A percentile compares a stretch with the other conserved stretches of the same genome.
Evolutionary conservation across 495 filamentous ascomycete species (phyloP).

Genomic region (Penicillium bialowiezense): DNA sequence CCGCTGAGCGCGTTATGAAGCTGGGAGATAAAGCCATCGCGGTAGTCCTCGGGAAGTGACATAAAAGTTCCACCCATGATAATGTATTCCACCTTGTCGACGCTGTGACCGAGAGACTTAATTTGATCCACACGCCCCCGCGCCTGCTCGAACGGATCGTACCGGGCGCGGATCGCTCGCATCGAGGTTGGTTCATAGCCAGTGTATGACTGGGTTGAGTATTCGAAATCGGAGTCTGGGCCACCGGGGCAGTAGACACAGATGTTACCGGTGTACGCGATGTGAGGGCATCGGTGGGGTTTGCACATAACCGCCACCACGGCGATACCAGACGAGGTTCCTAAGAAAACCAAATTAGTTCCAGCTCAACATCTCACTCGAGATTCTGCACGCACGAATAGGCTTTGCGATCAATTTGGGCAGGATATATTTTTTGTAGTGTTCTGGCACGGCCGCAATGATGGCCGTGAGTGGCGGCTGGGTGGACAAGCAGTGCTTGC

Average conservation of each 20-base stretch:
- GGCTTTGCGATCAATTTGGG: conserved; percentile 95
- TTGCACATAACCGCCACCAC: conserved; percentile 99
- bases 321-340: conserved; percentile 94
- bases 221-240: conserved; percentile 97
- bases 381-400: conserved; percentile 59
- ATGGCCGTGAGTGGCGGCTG: conserved; percentile 94
- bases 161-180: conserved; percentile 94
- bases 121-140: conserved; percentile 95
- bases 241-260: conserved; percentile 98
- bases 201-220: conserved; percentile 97
- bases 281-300: conserved; percentile 95
- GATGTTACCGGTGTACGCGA: conserved; percentile 96
- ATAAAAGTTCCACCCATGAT: conserved; percentile 99
- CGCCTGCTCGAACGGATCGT: conserved; percentile 97
- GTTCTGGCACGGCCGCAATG: conserved; percentile 93
- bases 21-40: conserved; percentile 89
- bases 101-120: conserved; percentile 88
- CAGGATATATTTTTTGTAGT: conserved; percentile 98
- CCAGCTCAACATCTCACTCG: background rate
- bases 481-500: conserved; percentile 81
- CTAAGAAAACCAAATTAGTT: conserved; percentile 35
- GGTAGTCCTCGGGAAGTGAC: conserved; percentile 84
- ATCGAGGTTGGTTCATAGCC: conserved; percentile 98
- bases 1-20: conserved; percentile 95
- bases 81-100: conserved; percentile 99